A percentile compares a stretch with the other conserved stretches of the same genome.
phyloP scores from a whole-genome alignment of 2,329 filamentous ascomycete genomes.

The Aspergillus hiratsukae region DNA sequence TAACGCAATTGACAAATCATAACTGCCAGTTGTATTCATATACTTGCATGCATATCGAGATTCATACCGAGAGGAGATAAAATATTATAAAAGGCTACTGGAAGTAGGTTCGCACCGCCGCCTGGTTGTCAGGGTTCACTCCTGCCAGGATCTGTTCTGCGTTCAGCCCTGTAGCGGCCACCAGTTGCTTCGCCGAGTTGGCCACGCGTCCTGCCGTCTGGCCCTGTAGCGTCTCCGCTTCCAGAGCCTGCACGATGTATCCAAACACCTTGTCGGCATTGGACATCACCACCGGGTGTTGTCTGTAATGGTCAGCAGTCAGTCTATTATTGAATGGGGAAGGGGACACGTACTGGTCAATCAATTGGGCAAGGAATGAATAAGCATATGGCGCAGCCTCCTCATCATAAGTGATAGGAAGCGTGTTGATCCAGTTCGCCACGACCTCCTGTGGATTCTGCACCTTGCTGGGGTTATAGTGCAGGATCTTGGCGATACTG shows the following conservation, averaged over 20 bases:
- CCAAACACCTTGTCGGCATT: conserved; percentile 80
- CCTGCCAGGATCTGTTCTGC: conserved; percentile 69
- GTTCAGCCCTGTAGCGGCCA: conserved; percentile 69
- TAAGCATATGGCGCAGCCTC: conserved; percentile 97
- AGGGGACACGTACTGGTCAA: conserved; percentile 80
- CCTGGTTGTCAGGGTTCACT: conserved; percentile 75
- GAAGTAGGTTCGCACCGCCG: conserved; percentile 74
- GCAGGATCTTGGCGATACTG: conserved; percentile 92
- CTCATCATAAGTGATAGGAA: conserved; percentile 91
- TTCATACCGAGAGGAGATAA: conserved; percentile 1
- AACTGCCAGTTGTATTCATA: neutral
- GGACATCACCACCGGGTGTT: conserved; percentile 73
- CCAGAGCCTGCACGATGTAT: conserved; percentile 80
- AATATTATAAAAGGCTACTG: conserved; percentile 39
- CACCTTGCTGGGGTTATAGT: conserved; percentile 78
- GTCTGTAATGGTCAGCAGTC: conserved; percentile 49
- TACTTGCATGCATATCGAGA: neutral
- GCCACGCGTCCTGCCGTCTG: conserved; percentile 75
- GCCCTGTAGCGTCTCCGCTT: conserved; percentile 83
- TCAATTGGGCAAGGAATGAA: conserved; percentile 82
- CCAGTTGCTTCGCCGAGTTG: conserved; percentile 69
- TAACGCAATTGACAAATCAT: neutral
- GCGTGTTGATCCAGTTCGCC: conserved; percentile 80
- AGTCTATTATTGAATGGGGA: neutral
- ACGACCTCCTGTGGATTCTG: conserved; percentile 71